Percentiles rank a stretch among this genome's conserved stretches.
Conservation (phyloP, 2,329 filamentous ascomycete genomes). For the Myriosclerotinia scirpicola region DNA sequence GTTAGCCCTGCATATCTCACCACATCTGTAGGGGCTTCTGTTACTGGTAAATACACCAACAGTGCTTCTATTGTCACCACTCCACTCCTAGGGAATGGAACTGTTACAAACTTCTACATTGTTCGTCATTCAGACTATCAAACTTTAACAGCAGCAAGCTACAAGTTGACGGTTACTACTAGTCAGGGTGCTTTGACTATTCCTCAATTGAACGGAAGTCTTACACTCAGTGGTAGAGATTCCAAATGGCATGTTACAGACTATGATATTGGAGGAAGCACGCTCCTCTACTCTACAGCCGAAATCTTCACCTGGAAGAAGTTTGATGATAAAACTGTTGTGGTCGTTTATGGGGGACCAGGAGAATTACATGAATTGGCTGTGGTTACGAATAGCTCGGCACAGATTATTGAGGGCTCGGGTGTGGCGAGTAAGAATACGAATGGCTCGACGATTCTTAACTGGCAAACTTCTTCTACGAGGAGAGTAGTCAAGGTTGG, state of each 20-base stretch:
- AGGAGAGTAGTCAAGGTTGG: slow-evolving; percentile 53
- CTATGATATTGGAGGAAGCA: slow-evolving; percentile 60
- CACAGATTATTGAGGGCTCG: slow-evolving; percentile 38
- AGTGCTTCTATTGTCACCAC: slow-evolving; percentile 54
- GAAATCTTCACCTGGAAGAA: slow-evolving; percentile 71
- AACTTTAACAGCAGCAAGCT: slow-evolving; percentile 56
- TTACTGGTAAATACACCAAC: slow-evolving; percentile 50
- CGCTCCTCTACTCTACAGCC: slow-evolving; percentile 65
- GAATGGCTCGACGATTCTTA: slow-evolving; percentile 49
- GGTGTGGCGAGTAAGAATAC: slow-evolving; percentile 40
- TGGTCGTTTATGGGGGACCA: slow-evolving; percentile 63
- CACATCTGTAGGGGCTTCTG: slow-evolving; percentile 53
- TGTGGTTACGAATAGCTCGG: slow-evolving; percentile 43
- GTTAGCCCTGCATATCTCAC: slow-evolving; percentile 69
- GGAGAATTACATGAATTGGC: slow-evolving; percentile 64
- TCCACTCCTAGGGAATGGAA: slow-evolving; percentile 55
- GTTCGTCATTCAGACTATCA: slow-evolving; percentile 66
- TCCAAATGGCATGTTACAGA: slow-evolving; percentile 68
- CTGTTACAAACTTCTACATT: slow-evolving; percentile 61
- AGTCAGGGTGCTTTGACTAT: slow-evolving; percentile 57
- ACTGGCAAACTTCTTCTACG: slow-evolving; percentile 56
- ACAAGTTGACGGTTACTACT: slow-evolving; percentile 63
- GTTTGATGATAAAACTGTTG: slow-evolving; percentile 56
- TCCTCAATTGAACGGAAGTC: slow-evolving; percentile 56
- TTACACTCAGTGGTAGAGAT: slow-evolving; percentile 62